These are phyloP conservation scores for Xerocomus spinulosus DNA, from an alignment of 768 basidiomycete species.

Conservation along the genomic window DNA sequence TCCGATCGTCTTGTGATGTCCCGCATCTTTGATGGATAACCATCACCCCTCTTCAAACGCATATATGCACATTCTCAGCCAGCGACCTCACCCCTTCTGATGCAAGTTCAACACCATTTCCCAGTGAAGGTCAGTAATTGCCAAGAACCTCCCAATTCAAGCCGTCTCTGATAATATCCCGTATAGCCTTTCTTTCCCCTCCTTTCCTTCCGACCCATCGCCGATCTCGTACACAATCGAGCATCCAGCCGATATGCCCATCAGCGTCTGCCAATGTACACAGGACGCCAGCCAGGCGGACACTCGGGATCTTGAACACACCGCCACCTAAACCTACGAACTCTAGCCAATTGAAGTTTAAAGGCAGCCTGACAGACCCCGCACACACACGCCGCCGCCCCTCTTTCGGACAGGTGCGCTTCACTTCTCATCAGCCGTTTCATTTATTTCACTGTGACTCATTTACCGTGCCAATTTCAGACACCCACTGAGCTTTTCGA, in stretches of 20 bases:
- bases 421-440: conserved; percentile 2
- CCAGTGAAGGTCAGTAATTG: conserved; percentile 42
- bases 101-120: conserved; percentile 43
- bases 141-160: conserved; percentile 15
- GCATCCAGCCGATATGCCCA: conserved; percentile 34
- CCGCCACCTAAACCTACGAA: conserved; percentile 65
- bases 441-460: conserved; percentile 15
- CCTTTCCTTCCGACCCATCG: conserved; percentile 53
- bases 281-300: conserved; percentile 33
- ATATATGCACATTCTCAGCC: conserved; percentile 44
- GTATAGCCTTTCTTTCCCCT: conserved; percentile 51
- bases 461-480: conserved; percentile 24
- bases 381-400: conserved; percentile 45
- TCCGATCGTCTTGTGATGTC: conserved; percentile 6
- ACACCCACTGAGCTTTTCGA: conserved; percentile 60
- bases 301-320: conserved; percentile 43
- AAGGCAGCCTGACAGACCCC: conserved; percentile 72
- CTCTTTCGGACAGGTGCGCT: conserved; percentile 37
- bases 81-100: conserved; percentile 49
- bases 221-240: conserved; percentile 58
- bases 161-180: conserved; percentile 14
- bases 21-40: conserved; percentile 1
- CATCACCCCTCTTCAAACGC: conserved; percentile 11
- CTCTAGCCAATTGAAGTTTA: conserved; percentile 52
- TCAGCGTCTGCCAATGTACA: conserved; percentile 24